Percentiles rank a stretch among this genome's conserved stretches.
Conservation (phyloP, 257 asterid genomes). For the Lithospermum erythrorhizon region DNA sequence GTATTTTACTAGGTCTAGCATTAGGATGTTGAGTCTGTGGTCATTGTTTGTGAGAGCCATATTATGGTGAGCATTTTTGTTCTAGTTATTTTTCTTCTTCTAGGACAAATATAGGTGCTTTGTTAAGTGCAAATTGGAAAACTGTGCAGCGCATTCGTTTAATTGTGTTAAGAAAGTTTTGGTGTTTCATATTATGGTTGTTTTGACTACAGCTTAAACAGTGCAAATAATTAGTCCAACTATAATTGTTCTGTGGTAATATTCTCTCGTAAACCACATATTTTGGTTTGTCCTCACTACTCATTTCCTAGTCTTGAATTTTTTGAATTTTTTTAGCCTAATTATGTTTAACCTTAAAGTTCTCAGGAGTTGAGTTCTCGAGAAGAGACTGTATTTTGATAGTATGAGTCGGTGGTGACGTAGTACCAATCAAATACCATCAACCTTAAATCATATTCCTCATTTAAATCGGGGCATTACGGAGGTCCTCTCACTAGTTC, state of each 20-base stretch:
- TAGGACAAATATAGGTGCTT: constrained; percentile 31
- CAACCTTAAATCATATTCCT: too few species aligned
- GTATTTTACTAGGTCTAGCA: constrained; percentile 25
- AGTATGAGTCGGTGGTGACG: too few species aligned
- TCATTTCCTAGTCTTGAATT: too few species aligned
- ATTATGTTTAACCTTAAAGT: too few species aligned
- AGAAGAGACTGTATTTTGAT: too few species aligned
- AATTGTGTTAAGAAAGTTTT: constrained; percentile 25
- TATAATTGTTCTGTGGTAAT: background rate
- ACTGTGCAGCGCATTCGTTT: constrained; percentile 63
- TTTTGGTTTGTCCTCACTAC: too few species aligned
- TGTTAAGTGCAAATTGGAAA: constrained; percentile 30
- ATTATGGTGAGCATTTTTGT: constrained; percentile 58
- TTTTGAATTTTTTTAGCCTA: too few species aligned
- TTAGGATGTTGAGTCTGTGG: constrained; percentile 30
- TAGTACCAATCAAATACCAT: too few species aligned
- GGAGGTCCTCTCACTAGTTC: too few species aligned
- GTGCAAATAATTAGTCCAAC: background rate
- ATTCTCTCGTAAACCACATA: too few species aligned
- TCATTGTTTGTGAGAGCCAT: constrained; percentile 5
- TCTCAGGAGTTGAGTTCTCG: too few species aligned
- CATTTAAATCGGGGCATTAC: too few species aligned
- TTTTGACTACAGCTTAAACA: background rate
- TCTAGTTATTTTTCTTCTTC: constrained; percentile 12
- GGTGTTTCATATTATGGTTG: background rate